Conservation (phyloP, 139 green algal species). For the Yamagishiella unicocca region DNA sequence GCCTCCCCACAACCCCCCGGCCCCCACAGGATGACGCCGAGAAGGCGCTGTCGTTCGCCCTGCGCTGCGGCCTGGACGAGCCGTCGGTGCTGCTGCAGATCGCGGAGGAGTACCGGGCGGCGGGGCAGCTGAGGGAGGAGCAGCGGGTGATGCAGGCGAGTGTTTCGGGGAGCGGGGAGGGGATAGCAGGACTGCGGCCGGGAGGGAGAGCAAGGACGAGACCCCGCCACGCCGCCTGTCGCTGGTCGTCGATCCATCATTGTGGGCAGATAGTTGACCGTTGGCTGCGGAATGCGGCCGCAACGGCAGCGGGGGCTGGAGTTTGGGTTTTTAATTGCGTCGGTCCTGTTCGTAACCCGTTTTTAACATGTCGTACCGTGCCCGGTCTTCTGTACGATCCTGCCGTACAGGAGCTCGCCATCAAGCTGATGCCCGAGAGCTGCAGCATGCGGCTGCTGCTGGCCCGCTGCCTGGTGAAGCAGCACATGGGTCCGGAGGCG, state of each 20-base stretch:
- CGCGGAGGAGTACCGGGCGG: constrained; percentile 12
- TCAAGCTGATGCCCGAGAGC: constrained; percentile 19
- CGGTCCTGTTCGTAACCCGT: too few species aligned
- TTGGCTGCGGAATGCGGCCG: too few species aligned
- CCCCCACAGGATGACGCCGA: constrained; percentile 2
- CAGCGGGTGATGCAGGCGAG: constrained; percentile 33
- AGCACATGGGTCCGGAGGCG: constrained; percentile 21
- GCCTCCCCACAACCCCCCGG: not conserved
- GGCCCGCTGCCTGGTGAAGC: constrained; percentile 38
- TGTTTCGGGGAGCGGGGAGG: not conserved
- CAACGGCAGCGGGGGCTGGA: too few species aligned
- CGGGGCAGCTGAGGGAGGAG: constrained; percentile 21
- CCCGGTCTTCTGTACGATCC: too few species aligned
- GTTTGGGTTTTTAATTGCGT: too few species aligned
- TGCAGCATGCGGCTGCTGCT: not conserved
- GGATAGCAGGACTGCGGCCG: too few species aligned
- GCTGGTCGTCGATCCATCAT: too few species aligned
- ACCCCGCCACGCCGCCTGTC: too few species aligned
- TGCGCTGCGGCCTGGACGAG: constrained; percentile 18
- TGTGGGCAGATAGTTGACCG: too few species aligned
- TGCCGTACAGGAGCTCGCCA: constrained; percentile 3
- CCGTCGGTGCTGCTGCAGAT: not conserved
- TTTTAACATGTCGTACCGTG: too few species aligned
- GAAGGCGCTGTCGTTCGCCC: constrained; percentile 3
- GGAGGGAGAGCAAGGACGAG: too few species aligned